These are phyloP conservation scores for Obelidium mucronatum DNA, from an alignment of 192 early-diverging fungal genomes.

Conservation along the genomic window DNA sequence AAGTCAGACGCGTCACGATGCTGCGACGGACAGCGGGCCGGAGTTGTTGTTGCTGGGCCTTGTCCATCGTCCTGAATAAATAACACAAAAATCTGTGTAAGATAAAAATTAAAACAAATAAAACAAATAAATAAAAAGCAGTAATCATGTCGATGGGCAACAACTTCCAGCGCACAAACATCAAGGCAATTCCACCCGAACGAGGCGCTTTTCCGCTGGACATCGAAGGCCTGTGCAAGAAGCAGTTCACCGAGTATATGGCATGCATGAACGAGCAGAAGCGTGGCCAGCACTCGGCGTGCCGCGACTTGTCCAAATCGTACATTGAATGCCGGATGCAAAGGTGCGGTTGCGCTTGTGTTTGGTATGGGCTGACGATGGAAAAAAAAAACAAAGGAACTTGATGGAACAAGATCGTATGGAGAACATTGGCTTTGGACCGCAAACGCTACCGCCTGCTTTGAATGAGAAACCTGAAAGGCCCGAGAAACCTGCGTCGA, in stretches of 20 bases:
- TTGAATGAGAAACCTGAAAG: too few species aligned
- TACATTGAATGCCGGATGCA: conserved; percentile 93
- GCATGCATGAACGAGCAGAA: conserved; percentile 75
- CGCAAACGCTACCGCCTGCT: too few species aligned
- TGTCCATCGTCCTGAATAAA: too few species aligned
- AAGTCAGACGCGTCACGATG: conserved; percentile 2
- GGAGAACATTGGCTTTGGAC: conserved; percentile 28
- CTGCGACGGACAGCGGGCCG: neutral
- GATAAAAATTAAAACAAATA: neutral
- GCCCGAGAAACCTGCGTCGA: too few species aligned
- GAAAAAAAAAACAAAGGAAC: conserved; percentile 7
- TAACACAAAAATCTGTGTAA: too few species aligned
- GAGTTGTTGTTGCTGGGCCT: too few species aligned
- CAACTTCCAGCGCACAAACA: conserved; percentile 27
- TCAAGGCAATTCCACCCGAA: conserved; percentile 75
- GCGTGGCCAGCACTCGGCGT: conserved; percentile 69
- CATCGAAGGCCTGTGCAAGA: conserved; percentile 84
- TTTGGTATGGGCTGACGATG: neutral
- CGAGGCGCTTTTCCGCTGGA: conserved; percentile 92
- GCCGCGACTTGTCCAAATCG: conserved; percentile 74
- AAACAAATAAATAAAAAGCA: too few species aligned
- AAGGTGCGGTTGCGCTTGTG: neutral
- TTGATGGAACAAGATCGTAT: conserved; percentile 12
- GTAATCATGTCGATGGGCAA: conserved; percentile 40
- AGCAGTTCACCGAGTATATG: conserved; percentile 81